Percentiles rank a stretch among this genome's conserved stretches.
Evolutionary conservation across 2,329 filamentous ascomycete genomes (phyloP).

Genomic region (Cadophora luteo-olivacea): DNA sequence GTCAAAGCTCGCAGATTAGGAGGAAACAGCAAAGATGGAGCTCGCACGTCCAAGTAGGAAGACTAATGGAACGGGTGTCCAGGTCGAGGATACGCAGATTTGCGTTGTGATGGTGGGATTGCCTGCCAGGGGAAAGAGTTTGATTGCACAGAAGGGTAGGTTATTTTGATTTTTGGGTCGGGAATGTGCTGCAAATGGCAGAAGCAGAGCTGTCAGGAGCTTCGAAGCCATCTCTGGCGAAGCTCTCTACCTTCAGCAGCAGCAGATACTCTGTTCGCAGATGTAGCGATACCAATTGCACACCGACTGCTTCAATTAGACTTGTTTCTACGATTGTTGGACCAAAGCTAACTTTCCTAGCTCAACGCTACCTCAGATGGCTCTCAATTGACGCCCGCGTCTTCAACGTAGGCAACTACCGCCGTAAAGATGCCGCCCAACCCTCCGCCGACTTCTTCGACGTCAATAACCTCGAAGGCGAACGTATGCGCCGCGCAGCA

Average conservation of each 20-base stretch:
- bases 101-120: slow-evolving; percentile 99
- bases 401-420: slow-evolving; percentile 98
- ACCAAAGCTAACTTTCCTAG: slow-evolving; percentile 52
- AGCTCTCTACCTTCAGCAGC: neutral
- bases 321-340: neutral
- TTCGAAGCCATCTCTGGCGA: neutral
- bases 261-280: neutral
- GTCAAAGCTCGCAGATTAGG: neutral
- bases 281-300: neutral
- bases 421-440: slow-evolving; percentile 86
- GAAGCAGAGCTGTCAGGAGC: slow-evolving; percentile 2
- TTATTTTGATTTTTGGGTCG: neutral
- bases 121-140: slow-evolving; percentile 93
- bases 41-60: slow-evolving; percentile 38
- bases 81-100: slow-evolving; percentile 95
- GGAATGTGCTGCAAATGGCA: neutral
- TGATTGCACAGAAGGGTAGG: slow-evolving; percentile 96
- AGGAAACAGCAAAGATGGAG: slow-evolving; percentile 29
- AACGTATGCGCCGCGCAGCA: slow-evolving; percentile 84
- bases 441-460: slow-evolving; percentile 97
- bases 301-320: neutral
- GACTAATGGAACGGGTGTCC: slow-evolving; percentile 72
- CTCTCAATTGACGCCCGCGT: slow-evolving; percentile 91
- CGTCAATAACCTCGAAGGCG: slow-evolving; percentile 85
- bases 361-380: slow-evolving; percentile 94